A percentile compares a stretch with the other conserved stretches of the same genome.
Conservation (phyloP, 257 asterid species). For the Solanum chiquidenum region DNA sequence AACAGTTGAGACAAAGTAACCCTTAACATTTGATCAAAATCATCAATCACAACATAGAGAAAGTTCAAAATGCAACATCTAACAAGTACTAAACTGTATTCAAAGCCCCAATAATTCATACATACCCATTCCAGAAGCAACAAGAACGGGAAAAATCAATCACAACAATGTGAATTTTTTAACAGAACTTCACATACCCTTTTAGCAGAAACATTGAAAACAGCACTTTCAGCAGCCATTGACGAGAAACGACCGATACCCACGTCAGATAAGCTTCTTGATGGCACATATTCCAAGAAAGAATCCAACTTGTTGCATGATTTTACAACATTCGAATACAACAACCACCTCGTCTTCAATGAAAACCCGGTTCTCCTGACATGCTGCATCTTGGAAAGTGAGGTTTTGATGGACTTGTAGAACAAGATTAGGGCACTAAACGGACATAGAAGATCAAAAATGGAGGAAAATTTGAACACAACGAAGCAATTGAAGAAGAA, state of each 20-base stretch:
- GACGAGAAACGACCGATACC: conserved; percentile 35
- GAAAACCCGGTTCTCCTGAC: conserved; percentile 29
- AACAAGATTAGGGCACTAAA: background rate
- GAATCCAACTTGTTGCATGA: conserved; percentile 27
- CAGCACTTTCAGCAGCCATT: conserved; percentile 16
- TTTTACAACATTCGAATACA: conserved; percentile 8
- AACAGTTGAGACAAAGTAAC: background rate
- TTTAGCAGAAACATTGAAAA: conserved; percentile 13
- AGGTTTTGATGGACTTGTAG: background rate
- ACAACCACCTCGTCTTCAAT: conserved; percentile 27
- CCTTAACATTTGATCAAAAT: background rate
- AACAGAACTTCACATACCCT: conserved; percentile 25
- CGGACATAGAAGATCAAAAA: background rate
- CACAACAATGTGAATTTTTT: background rate
- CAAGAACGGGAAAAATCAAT: background rate
- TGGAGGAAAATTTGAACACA: background rate
- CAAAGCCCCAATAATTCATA: background rate
- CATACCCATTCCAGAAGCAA: background rate
- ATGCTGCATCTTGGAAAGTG: conserved; percentile 19
- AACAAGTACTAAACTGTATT: background rate
- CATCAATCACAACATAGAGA: background rate
- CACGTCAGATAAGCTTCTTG: conserved; percentile 16
- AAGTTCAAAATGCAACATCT: background rate
- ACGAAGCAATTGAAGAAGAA: background rate
- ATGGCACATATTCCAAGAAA: conserved; percentile 4